A percentile compares a stretch with the other conserved stretches of the same genome.
phyloP scores from a whole-genome alignment of 805 yeast genomes.

The Starmera dryadoides region DNA sequence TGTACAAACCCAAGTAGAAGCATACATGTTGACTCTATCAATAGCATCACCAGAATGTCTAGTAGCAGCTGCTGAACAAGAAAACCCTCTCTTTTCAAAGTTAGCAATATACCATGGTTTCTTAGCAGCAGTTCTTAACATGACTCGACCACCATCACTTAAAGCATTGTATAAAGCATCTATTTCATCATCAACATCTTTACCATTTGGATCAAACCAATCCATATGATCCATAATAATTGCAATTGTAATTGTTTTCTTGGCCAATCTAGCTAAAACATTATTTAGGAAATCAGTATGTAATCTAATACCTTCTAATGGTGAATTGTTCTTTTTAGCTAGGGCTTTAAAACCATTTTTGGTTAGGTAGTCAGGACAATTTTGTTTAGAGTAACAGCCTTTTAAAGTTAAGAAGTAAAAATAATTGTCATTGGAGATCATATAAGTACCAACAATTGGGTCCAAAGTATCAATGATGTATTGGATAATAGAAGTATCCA shows the following conservation, averaged over 20 bases:
- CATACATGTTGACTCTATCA: slow-evolving; percentile 83
- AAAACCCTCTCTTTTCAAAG: slow-evolving; percentile 63
- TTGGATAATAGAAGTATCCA: slow-evolving; percentile 63
- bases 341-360: slow-evolving; percentile 47
- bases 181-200: slow-evolving; percentile 61
- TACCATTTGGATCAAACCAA: slow-evolving; percentile 69
- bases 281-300: slow-evolving; percentile 78
- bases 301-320: slow-evolving; percentile 63
- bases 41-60: slow-evolving; percentile 58
- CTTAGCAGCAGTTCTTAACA: slow-evolving; percentile 68
- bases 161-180: slow-evolving; percentile 55
- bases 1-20: slow-evolving; percentile 81
- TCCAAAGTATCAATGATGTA: slow-evolving; percentile 75
- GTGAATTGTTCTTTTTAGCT: slow-evolving; percentile 31
- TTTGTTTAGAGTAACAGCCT: slow-evolving; percentile 51
- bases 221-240: slow-evolving; percentile 91
- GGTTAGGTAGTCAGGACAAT: slow-evolving; percentile 75
- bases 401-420: slow-evolving; percentile 65
- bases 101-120: slow-evolving; percentile 72
- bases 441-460: slow-evolving; percentile 58
- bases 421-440: slow-evolving; percentile 66
- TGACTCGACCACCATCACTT: slow-evolving; percentile 61
- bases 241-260: slow-evolving; percentile 63
- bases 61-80: slow-evolving; percentile 61
- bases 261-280: slow-evolving; percentile 59